These are phyloP conservation scores for Carnegiea gigantea DNA, from an alignment of 179 eudicot species.

Conservation along the genomic window DNA sequence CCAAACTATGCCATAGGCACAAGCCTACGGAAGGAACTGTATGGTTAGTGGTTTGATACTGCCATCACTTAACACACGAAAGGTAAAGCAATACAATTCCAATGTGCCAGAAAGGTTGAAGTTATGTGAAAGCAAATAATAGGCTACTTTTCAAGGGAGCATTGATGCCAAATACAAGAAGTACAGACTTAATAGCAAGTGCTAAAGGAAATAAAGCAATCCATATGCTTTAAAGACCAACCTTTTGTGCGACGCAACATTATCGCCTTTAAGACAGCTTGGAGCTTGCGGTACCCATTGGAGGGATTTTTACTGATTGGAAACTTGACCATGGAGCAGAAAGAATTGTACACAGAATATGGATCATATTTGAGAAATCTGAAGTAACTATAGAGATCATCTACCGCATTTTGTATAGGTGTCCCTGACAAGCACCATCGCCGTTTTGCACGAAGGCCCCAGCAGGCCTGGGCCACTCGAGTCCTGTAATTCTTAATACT, in stretches of 20 bases:
- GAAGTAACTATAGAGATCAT: conserved; percentile 97
- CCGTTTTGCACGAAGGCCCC: conserved; percentile 99
- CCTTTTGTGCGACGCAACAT: conserved; percentile 99
- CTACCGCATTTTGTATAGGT: conserved; percentile 93
- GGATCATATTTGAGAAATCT: conserved; percentile 93
- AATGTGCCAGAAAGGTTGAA: background rate
- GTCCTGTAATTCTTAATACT: conserved; percentile 89
- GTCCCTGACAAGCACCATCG: conserved; percentile 99
- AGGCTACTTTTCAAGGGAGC: background rate
- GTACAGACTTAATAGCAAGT: background rate
- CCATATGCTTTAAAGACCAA: conserved; percentile 24
- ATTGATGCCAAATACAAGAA: background rate
- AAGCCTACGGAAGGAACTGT: background rate
- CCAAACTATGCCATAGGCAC: background rate
- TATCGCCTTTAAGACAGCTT: conserved; percentile 86
- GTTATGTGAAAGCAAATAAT: background rate
- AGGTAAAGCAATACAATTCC: background rate
- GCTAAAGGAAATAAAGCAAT: background rate
- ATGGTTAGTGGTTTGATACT: background rate
- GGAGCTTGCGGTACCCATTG: conserved; percentile 83
- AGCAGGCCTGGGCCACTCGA: conserved; percentile 94
- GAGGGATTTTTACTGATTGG: conserved; percentile 65
- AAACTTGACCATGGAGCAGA: conserved; percentile 65
- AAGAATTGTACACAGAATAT: conserved; percentile 65
- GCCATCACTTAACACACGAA: background rate